Evolutionary conservation across 202 grass and related monocot species (phyloP).

Genomic region (Elaeis oleifera): DNA sequence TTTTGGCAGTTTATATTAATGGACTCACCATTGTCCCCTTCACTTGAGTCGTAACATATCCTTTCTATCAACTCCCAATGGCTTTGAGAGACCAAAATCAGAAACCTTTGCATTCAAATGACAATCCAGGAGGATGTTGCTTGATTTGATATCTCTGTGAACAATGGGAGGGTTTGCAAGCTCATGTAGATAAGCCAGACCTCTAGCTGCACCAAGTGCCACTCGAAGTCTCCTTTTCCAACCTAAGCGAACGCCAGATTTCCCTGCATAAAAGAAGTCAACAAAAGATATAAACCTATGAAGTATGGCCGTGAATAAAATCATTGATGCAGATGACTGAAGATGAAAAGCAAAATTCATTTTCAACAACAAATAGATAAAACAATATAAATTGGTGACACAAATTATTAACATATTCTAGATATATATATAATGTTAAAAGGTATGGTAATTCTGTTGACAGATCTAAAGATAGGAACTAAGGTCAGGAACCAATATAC

Average conservation of each 20-base stretch:
- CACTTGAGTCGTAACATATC: conserved; percentile 49
- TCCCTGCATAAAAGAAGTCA: conserved; percentile 28
- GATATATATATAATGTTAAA: too few species aligned
- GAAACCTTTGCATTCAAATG: conserved; percentile 70
- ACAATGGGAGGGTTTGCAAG: conserved; percentile 71
- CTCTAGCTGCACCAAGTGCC: conserved; percentile 51
- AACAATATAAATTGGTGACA: too few species aligned
- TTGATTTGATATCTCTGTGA: conserved; percentile 81
- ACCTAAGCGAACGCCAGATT: conserved; percentile 56
- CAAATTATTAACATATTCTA: too few species aligned
- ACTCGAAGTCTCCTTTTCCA: conserved; percentile 54
- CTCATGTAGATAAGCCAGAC: conserved; percentile 69
- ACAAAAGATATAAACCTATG: not conserved
- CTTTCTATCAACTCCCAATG: conserved; percentile 28
- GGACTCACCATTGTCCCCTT: conserved; percentile 71
- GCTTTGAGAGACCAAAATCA: conserved; percentile 75
- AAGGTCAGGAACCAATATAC: too few species aligned
- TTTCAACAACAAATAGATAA: too few species aligned
- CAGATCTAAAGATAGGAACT: too few species aligned
- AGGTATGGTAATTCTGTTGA: too few species aligned
- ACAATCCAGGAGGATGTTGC: conserved; percentile 69
- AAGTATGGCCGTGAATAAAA: too few species aligned
- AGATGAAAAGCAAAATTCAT: too few species aligned
- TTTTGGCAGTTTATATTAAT: not conserved
- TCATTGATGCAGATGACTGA: too few species aligned